A percentile compares a stretch with the other conserved stretches of the same genome.
These are phyloP conservation scores for Chlamydomonas applanata DNA, from an alignment of 139 green algal genomes.

Conservation along the genomic window DNA sequence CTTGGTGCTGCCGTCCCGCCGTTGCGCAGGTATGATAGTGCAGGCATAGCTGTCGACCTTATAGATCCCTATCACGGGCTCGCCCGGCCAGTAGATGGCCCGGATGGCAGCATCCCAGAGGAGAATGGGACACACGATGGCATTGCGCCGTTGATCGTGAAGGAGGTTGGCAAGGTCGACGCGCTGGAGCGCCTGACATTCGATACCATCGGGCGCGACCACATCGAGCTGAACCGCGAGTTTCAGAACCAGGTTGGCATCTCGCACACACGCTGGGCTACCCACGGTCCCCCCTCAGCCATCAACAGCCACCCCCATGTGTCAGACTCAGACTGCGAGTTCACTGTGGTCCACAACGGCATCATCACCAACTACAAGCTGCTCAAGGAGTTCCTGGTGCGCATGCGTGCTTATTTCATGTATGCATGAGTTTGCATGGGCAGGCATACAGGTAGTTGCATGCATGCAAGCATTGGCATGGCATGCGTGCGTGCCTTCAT, in stretches of 20 bases:
- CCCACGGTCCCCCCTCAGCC: slow-evolving; percentile 59
- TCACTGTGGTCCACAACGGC: slow-evolving; percentile 98
- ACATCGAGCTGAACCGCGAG: slow-evolving; percentile 44
- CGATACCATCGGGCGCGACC: slow-evolving; percentile 19
- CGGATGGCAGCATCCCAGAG: slow-evolving; percentile 21
- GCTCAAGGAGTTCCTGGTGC: slow-evolving; percentile 85
- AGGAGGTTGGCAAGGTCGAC: slow-evolving; percentile 86
- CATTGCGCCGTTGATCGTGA: slow-evolving; percentile 31
- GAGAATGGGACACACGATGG: slow-evolving; percentile 34
- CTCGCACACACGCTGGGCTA: slow-evolving; percentile 98
- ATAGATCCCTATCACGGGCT: slow-evolving; percentile 26
- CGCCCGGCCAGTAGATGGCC: not conserved
- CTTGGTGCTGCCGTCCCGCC: no score
- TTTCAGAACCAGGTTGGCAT: slow-evolving; percentile 82
- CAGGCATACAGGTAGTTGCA: no score
- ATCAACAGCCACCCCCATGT: slow-evolving; percentile 91
- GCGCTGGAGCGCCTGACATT: slow-evolving; percentile 69
- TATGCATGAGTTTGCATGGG: no score
- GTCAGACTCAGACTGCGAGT: slow-evolving; percentile 75
- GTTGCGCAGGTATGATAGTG: slow-evolving; percentile 12
- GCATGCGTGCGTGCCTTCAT: no score
- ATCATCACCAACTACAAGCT: slow-evolving; percentile 99
- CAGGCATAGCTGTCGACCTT: slow-evolving; percentile 86
- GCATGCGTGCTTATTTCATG: not conserved
- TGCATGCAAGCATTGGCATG: no score